phyloP scores from a whole-genome alignment of 768 basidiomycete species.

The Leccinum disarticulatum region DNA sequence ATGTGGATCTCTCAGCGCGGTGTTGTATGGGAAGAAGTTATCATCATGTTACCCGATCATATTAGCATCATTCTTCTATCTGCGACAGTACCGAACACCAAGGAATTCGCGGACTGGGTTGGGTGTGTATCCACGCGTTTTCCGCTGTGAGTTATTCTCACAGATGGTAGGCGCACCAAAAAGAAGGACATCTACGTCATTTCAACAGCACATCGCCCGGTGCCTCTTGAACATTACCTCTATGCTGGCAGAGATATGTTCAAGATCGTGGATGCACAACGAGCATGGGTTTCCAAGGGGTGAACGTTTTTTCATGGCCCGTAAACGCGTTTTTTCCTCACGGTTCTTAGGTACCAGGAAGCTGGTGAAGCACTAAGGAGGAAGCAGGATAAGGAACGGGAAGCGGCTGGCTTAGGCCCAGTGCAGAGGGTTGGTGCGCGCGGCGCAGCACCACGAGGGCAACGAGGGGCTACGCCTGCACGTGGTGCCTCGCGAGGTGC shows the following conservation, averaged over 20 bases:
- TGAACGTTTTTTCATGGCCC: conserved; percentile 29
- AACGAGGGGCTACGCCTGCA: conserved; percentile 46
- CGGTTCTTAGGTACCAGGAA: conserved; percentile 70
- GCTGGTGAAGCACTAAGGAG: conserved; percentile 85
- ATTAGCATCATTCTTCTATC: conserved; percentile 96
- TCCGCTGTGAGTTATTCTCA: conserved; percentile 9
- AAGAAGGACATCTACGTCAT: conserved; percentile 99
- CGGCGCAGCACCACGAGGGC: conserved; percentile 56
- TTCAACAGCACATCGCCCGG: conserved; percentile 92
- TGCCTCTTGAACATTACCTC: conserved; percentile 94
- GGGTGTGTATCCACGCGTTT: conserved; percentile 58
- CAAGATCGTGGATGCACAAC: conserved; percentile 86
- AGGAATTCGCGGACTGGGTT: conserved; percentile 99
- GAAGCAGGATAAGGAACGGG: conserved; percentile 98
- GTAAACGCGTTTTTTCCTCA: neutral
- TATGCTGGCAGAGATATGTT: conserved; percentile 92
- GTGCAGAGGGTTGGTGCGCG: conserved; percentile 83
- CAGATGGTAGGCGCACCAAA: conserved; percentile 78
- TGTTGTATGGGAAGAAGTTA: conserved; percentile 99
- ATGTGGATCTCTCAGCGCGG: conserved; percentile 64
- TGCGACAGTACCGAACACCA: conserved; percentile 96
- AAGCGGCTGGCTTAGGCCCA: conserved; percentile 89
- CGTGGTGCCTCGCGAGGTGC: conserved; percentile 57
- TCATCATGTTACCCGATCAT: conserved; percentile 99
- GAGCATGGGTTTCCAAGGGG: conserved; percentile 76